Base-by-base conservation (phyloP, 2,329 filamentous ascomycete species). In the Periconia digitata region DNA sequence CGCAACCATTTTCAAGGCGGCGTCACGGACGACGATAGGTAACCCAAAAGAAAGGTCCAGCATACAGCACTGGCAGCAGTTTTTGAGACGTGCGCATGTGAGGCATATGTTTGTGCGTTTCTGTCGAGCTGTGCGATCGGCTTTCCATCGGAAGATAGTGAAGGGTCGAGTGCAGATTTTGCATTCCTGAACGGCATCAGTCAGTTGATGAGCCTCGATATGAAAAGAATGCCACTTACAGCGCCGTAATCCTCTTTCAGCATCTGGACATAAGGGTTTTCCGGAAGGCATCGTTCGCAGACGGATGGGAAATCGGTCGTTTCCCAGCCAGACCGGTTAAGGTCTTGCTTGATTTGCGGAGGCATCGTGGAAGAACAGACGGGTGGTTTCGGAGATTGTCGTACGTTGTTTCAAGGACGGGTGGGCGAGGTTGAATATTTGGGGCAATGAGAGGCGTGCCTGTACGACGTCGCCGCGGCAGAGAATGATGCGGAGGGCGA, bases 31-130 rank as follows among this genome's bases (percentile, higher is more conserved):
- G 13, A 92, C 89, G 65, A 99, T 95, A 10, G 94, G 94, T 22
- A 99, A 79, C 20, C 94, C 95, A 66, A 97, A 99, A 12, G 90
- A 92, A 51, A 99, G 77, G 79, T 99, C 94, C 44, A 99, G 86
- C 90, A 97, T 97, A 78, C 94, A 99, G 75, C 87, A 92, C 77
- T 99, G 94, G 68, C 94, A 99, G 77, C 94, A 97, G 77, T 99
- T 99, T 76, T 99, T 99, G 58, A 97, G 81, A 38, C 94, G 88
- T 18, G 94, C 92, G 77, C 94, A 99, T 35, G 94, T 99, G 20
- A 99, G 80, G 72, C 94, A 99, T 64, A 97, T 95, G 63, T 90
- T 95, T 46, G 92, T 97, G 58, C 89, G 86, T 75, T 95, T 96
- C 72, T 92, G 92, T 53, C 92, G 89, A 21, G 91, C 85, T 2